These are phyloP conservation scores for Populus nigra DNA, from an alignment of 345 rosid species.

Conservation along the genomic window DNA sequence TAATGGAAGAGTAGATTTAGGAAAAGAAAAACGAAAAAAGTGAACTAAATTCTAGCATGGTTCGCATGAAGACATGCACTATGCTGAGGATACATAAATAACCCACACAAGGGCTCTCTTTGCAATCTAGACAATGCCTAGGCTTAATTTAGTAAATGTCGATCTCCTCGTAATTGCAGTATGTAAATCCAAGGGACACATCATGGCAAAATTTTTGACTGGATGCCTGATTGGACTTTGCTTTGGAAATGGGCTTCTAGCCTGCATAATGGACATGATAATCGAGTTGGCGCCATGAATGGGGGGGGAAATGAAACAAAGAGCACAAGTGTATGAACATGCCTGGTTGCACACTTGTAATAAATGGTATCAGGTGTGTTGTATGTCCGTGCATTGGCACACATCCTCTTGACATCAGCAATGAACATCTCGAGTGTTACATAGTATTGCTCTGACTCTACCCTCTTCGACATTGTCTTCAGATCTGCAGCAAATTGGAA, in stretches of 20 bases:
- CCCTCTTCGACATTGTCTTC: constrained; percentile 86
- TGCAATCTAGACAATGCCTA: neutral
- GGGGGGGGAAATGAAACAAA: neutral
- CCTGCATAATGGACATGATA: constrained; percentile 42
- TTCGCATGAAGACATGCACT: neutral
- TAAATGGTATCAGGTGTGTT: constrained; percentile 94
- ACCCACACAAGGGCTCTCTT: neutral
- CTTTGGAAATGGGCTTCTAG: constrained; percentile 71
- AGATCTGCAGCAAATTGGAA: constrained; percentile 51
- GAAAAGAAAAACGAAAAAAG: neutral
- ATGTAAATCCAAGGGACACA: neutral
- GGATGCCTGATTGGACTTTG: constrained; percentile 88
- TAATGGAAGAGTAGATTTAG: too few relatives aligned
- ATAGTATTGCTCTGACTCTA: constrained; percentile 92
- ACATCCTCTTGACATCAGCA: constrained; percentile 94
- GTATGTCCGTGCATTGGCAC: constrained; percentile 79
- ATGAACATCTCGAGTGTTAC: constrained; percentile 94
- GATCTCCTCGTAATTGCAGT: neutral
- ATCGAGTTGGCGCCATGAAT: neutral
- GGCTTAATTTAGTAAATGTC: neutral
- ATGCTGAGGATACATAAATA: neutral
- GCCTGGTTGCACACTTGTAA: constrained; percentile 85
- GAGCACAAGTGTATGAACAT: constrained; percentile 7
- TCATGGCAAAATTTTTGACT: constrained; percentile 57
- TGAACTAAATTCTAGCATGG: neutral